Evolutionary conservation across 208 protist species (phyloP), one percentile per base, ranked within the genome.

Genomic region (Zelonia costaricensis): DNA sequence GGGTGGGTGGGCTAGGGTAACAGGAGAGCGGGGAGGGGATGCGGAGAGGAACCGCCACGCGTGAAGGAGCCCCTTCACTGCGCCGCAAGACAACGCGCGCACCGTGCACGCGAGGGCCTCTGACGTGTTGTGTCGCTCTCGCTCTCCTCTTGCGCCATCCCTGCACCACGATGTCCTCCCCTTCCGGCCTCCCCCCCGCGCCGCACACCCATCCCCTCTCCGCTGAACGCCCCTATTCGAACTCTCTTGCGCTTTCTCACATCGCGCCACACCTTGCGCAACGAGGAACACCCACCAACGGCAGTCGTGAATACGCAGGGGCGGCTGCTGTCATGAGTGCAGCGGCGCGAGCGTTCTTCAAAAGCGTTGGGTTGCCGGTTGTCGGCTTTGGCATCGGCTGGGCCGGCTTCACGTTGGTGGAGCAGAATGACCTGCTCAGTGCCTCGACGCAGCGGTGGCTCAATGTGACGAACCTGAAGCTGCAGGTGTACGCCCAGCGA

Each of bases 331-430:
- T 33, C 4, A 73, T 73, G 66, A 60, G 51, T 13, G 27, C n/a
- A 1, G 28, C 12, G n/a, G 51, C 44, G 12, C 61, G 62, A 18
- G 15, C 12, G 1, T 35, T 73, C 27, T 62, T 63, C 28, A 58
- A 53, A n/a, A 69, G 48, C 2, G 45, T 62, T 2, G 62, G 47
- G 12, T 23, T 86, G 18, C 81, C 83, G 9, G 10, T 91, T 13
- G 61, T 66, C 16, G 88, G 88, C 38, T 94, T 94, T 62, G 73
- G 65, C 28, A 52, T 78, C 6, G 88, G 88, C 31, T 94, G 85
- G 83, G 31, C 23, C 1, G 82, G 52, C n/a, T 87, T 82, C 56
- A 78, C 66, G 1, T 35, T 62, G 20, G 25, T 81, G 23, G 75
- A 85, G 52, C 72, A 91, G 23, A 65, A 63, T 4, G 35, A 65